Evolutionary conservation across 208 protist species (phyloP), one percentile per base, ranked within the genome.

Genomic region (Wallacemonas rigidus): DNA sequence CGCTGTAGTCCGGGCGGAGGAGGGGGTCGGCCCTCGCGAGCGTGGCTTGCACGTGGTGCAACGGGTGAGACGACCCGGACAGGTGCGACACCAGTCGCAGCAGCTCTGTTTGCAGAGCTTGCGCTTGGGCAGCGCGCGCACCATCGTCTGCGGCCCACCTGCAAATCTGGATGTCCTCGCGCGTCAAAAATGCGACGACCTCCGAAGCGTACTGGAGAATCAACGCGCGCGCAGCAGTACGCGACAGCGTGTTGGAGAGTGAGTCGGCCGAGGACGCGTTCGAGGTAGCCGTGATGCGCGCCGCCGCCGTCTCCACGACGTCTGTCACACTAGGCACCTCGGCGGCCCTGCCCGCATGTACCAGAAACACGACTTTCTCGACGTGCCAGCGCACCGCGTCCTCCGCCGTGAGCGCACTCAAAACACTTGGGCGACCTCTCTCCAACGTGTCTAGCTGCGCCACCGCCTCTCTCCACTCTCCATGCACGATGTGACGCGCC

Each of bases 381-480:
- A 74, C 39, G 4, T 80, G 47, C 58, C 77, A 69, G 17, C 76
- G 51, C 9, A 65, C 64, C 77, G 72, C 75, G n/a, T 72, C 17
- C 47, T 8, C 2, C 50, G 73, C 57, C 38, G 76, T 40, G 38
- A 75, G 47, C n/a, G 40, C 9, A 8, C 39, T 39, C 54, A 17
- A 63, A 47, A 51, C 69, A 45, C 51, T 36, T 9, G 8, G 5
- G 14, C 40, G 12, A n/a, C 54, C 45, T 3, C 36, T 41, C 35
- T 79, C 63, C 44, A 76, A 47, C 43, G 54, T 35, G 35, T 67
- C 44, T 3, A 70, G 44, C 43, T 76, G 65, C 12, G 55, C 48
- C 38, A 79, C 61, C 69, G 65, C 65, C 41, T 45, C 4, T 15
- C 8, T 38, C 60, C 64, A 14, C 55, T 76, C 67, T 72, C 86